These are phyloP conservation scores for Fraxinus cuspidata DNA, from an alignment of 257 asterid species.

Conservation along the genomic window DNA sequence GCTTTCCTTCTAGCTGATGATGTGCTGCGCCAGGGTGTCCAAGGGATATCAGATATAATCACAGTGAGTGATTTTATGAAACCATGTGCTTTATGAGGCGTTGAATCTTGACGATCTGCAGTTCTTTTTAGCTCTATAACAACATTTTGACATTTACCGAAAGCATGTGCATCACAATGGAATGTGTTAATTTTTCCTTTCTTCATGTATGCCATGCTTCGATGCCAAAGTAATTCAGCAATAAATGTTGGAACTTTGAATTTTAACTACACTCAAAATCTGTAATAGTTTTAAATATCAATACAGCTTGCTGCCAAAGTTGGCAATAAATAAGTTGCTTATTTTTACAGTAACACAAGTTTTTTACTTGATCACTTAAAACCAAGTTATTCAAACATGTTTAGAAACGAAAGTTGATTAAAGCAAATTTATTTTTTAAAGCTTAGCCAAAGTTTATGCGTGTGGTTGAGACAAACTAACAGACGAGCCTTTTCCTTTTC, in stretches of 20 bases:
- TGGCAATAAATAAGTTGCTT: too few species aligned
- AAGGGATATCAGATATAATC: conserved; percentile 97
- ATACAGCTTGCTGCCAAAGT: neutral
- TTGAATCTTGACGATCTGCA: neutral
- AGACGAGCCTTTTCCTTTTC: conserved; percentile 12
- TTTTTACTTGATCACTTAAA: too few species aligned
- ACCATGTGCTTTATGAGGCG: neutral
- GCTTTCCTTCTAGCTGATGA: conserved; percentile 99
- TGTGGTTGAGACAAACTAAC: neutral
- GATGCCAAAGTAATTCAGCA: neutral
- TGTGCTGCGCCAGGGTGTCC: conserved; percentile 96
- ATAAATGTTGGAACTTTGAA: neutral
- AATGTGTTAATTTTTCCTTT: conserved; percentile 4
- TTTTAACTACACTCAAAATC: neutral
- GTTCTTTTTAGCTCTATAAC: neutral
- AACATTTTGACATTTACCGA: conserved; percentile 1
- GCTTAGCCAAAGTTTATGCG: neutral
- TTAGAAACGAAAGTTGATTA: neutral
- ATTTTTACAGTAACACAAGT: too few species aligned
- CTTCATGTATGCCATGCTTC: neutral
- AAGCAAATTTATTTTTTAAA: too few species aligned
- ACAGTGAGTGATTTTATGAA: conserved; percentile 49
- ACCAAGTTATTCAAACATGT: neutral
- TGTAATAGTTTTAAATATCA: neutral
- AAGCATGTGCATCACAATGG: neutral